Evolutionary conservation across 352 stramenopile species (phyloP), one percentile per base, ranked within the genome.

Genomic region (Globisporangium ultimum): DNA sequence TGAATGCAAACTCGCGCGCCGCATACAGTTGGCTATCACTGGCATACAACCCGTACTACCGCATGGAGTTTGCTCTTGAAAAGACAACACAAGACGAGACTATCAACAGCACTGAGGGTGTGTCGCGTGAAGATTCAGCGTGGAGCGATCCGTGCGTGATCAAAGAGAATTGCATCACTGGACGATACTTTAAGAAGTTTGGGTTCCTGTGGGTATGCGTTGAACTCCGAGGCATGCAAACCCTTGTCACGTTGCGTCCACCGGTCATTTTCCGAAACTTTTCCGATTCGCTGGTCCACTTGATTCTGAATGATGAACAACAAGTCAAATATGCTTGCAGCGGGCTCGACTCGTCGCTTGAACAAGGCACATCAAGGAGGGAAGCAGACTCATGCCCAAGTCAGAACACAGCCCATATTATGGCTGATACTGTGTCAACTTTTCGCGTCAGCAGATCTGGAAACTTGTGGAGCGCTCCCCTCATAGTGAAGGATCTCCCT

Each of bases 21-120:
- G 62, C 67, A 2, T 94, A 94, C 58, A 93, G 85, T 47, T 94
- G 85, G 85, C 64, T 88, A 11, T 81, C 79, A 17, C 55, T 88
- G 48, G 66, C 67, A 53, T 71, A 54, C 5, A 69, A 55, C 22
- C 65, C 71, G 22, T 84, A 71, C 63, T 85, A 84, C 18, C 69
- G 75, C 43, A 75, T 88, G 63, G 55, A 78, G 38, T 91, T 88
- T 60, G 68, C 75, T 18, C 13, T 88, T 17, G 62, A 79, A 13
- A 55, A 80, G 24, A 49, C 24, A 36, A 41, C 18, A 45, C 2
- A 13, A 21, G 38, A 4, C 36, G 56, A 38, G 28, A 36, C 28
- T 10, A 36, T 36, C 1, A 47, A 13, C 18, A 45, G 43, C 3
- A 36, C 11, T 2, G 43, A 48, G 21, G 18, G 15, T 20, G 5